Base-by-base conservation (phyloP, 768 basidiomycete genomes). In the Xerocomellus intermedius region DNA sequence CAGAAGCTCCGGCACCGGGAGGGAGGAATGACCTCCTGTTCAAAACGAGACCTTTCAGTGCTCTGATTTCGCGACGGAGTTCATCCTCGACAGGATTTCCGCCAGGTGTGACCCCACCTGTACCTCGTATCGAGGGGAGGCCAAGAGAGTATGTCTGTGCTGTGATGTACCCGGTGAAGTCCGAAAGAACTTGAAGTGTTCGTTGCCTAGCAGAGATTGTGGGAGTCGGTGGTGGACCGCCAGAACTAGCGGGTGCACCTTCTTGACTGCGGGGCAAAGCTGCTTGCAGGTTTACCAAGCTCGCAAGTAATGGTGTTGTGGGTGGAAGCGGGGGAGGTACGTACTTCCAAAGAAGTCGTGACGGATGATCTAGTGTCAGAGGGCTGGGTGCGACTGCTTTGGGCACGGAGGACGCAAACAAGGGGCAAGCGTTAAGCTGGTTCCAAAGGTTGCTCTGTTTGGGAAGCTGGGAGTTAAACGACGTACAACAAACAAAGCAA, bases 91-190 rank as follows among this genome's bases (percentile, higher is more conserved):
- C 30, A 17, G 68, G 64, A 47, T 57, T 59, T 52, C 57, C 58
- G 14, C 59, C 39, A n/a, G 68, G 49, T 4, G 60, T 17, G 8
- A 37, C 48, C 3, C 64, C 71, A 42, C 54, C 55, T 19, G 35
- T 24, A 21, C 63, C 46, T 39, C 68, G 69, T 35, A 60, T 32
- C 0, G 59, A 57, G 4, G 60, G 46, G 14, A 57, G 35, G 26
- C 52, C 59, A 4, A 71, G 54, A 17, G 71, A 64, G 63, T 90
- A 91, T 3, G 87, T 81, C 60, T 90, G 86, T 9, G 86, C 79
- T 54, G 86, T 85, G 64, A 92, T 80, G 68, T 89, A 90, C 6
- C 90, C 89, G 0, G 89, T 91, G 56, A 92, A 79, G 61, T 89
- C 85, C 2, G 85, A 79, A 37, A 91, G 76, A 0, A 81, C 67